A percentile compares a stretch with the other conserved stretches of the same genome.
These are phyloP conservation scores for Microcos paniculata DNA, from an alignment of 345 rosid genomes.

Conservation along the genomic window DNA sequence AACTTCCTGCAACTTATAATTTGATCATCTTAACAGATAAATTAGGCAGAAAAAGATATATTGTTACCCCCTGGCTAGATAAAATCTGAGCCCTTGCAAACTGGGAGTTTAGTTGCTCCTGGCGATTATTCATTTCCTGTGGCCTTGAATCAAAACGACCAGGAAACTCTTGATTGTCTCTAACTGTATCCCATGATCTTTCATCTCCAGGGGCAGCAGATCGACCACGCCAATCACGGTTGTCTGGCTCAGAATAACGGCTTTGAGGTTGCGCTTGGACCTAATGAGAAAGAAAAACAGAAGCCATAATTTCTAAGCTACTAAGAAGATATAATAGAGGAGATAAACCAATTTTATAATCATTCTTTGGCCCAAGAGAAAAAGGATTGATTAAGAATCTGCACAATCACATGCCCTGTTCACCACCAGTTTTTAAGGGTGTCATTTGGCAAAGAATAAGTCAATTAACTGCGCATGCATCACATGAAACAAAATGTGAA, in stretches of 20 bases:
- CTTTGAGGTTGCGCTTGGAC: slow-evolving; percentile 37
- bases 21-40: background rate
- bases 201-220: slow-evolving; percentile 54
- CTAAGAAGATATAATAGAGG: background rate
- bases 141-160: too few relatives aligned
- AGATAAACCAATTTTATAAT: background rate
- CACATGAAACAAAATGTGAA: background rate
- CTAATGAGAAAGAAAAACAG: slow-evolving; percentile 23
- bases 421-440: background rate
- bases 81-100: slow-evolving; percentile 41
- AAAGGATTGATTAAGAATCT: background rate
- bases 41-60: background rate
- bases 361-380: background rate
- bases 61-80: slow-evolving; percentile 53
- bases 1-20: background rate
- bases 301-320: background rate
- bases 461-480: background rate
- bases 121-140: slow-evolving; percentile 36
- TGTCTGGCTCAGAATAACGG: slow-evolving; percentile 63
- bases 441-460: too few relatives aligned
- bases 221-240: slow-evolving; percentile 80
- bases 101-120: slow-evolving; percentile 48
- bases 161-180: slow-evolving; percentile 41
- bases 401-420: background rate
- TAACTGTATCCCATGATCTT: slow-evolving; percentile 53